These are phyloP conservation scores for Quercus cerris DNA, from an alignment of 306 rosid genomes.

Conservation along the genomic window DNA sequence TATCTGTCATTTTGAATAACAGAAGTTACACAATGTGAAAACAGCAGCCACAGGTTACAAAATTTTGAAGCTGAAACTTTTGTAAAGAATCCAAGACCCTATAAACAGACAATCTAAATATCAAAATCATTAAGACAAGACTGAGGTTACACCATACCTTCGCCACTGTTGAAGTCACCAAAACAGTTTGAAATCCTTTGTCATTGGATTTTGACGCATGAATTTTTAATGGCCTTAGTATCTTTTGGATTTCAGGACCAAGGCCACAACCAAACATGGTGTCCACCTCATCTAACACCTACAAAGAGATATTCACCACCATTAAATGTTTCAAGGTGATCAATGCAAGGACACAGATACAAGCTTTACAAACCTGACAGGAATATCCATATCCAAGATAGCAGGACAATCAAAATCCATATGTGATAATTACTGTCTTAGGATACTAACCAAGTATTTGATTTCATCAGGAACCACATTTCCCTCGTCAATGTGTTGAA, in stretches of 20 bases:
- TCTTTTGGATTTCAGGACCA: slow-evolving; percentile 92
- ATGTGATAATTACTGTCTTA: neutral
- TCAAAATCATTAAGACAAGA: neutral
- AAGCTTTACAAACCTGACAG: neutral
- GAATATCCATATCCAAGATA: neutral
- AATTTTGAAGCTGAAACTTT: neutral
- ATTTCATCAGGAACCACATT: slow-evolving; percentile 85
- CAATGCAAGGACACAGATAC: neutral
- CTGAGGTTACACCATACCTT: slow-evolving; percentile 38
- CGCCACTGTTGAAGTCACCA: slow-evolving; percentile 91
- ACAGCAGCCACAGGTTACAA: neutral
- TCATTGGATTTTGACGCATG: slow-evolving; percentile 64
- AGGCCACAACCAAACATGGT: slow-evolving; percentile 95
- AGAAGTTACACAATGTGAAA: slow-evolving; percentile 13
- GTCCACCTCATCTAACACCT: slow-evolving; percentile 97
- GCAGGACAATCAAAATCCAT: neutral
- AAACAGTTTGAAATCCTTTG: slow-evolving; percentile 75
- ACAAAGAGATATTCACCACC: slow-evolving; percentile 15
- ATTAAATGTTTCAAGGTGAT: neutral
- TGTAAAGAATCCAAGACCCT: neutral
- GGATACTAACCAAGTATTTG: slow-evolving; percentile 65
- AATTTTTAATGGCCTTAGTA: slow-evolving; percentile 60
- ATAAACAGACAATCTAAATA: neutral
- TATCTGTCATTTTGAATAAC: slow-evolving; percentile 29
- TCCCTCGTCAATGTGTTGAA: slow-evolving; percentile 93